phyloP scores from a whole-genome alignment of 2,329 filamentous ascomycete genomes.

The Penicillium olsonii region DNA sequence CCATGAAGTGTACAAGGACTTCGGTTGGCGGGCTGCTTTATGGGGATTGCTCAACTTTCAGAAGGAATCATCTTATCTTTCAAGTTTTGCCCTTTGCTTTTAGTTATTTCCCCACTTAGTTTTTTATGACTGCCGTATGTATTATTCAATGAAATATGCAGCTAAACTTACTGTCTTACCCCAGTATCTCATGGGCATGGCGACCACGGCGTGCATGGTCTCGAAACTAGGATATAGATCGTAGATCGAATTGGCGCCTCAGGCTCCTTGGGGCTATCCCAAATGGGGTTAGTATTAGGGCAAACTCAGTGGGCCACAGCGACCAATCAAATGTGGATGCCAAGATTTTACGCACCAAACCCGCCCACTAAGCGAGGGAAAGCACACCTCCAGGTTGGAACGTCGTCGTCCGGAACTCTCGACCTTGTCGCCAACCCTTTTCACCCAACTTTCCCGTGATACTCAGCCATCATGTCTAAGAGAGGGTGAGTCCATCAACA shows the following conservation, averaged over 20 bases:
- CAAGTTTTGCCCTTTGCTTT: slow-evolving; percentile 4
- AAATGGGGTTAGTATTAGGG: slow-evolving; percentile 41
- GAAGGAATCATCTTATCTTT: slow-evolving; percentile 8
- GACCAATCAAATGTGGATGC: slow-evolving; percentile 31
- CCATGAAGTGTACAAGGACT: background rate
- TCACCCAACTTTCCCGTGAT: slow-evolving; percentile 42
- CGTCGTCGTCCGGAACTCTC: slow-evolving; percentile 32
- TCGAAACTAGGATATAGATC: background rate
- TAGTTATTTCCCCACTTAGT: slow-evolving; percentile 2
- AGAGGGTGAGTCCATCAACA: slow-evolving; percentile 47
- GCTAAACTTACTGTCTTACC: background rate
- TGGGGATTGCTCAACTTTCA: slow-evolving; percentile 1
- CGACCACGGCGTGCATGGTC: background rate
- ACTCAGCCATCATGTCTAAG: slow-evolving; percentile 52
- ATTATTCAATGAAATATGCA: slow-evolving; percentile 7
- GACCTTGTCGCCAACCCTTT: slow-evolving; percentile 36
- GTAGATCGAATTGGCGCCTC: slow-evolving; percentile 3
- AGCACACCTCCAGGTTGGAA: slow-evolving; percentile 30
- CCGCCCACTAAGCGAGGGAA: slow-evolving; percentile 48
- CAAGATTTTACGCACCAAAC: slow-evolving; percentile 44
- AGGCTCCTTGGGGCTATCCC: slow-evolving; percentile 10
- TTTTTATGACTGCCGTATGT: slow-evolving; percentile 10
- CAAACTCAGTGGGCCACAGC: slow-evolving; percentile 18
- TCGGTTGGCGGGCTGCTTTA: slow-evolving; percentile 4
- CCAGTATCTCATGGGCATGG: background rate